Base-by-base conservation (phyloP, 2,329 filamentous ascomycete genomes). In the Hymenoscyphus fraxineus region DNA sequence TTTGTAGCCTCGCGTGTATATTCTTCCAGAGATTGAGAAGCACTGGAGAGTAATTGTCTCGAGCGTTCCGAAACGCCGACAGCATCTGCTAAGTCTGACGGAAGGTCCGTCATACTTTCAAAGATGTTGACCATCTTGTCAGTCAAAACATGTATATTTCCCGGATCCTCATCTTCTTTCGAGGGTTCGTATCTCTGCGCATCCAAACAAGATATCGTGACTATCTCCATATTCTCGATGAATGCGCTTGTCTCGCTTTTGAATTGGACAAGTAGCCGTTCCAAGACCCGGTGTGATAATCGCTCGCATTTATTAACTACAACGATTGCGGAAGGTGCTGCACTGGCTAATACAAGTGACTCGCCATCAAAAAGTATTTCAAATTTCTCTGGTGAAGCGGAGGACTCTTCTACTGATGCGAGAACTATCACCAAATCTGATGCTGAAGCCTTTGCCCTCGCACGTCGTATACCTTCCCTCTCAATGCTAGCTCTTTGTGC, bases 51-150 rank as follows among this genome's bases (percentile, higher is more conserved):
- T 61, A 97, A 87, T 75, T 92, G 85, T 60, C 90, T 85, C 80
- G 99, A 95, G 65, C 95, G 88, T 77, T 94, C 92, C 19, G 92
- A 97, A 44, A 97, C 93, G 63, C 93, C 93, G 3, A 97, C 84
- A 4, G 95, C 89, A 72, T 96, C 91, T 78, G 93, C 86, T 80
- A 91, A 88, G 67, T 91, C 86, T 3, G 83, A 83, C 12, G 87
- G 84, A 73, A 94, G 81, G 40, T 82, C 79, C 1, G 92, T 96
- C 83, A 96, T 88, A 60, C 78, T 75, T 58, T 80, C 79, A 75
- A 98, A 97, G 2, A 85, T 83, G 39, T 76, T 71, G n/a, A 87
- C 85, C 22, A 99, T 82, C 27, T 81, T 82, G 65, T 84, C 77
- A 39, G 93, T 86, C 64, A 98, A 87, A 2, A 74, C 70, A 66